phyloP scores from a whole-genome alignment of 176 grass and related monocot species.

The Puccinellia tenuiflora region DNA sequence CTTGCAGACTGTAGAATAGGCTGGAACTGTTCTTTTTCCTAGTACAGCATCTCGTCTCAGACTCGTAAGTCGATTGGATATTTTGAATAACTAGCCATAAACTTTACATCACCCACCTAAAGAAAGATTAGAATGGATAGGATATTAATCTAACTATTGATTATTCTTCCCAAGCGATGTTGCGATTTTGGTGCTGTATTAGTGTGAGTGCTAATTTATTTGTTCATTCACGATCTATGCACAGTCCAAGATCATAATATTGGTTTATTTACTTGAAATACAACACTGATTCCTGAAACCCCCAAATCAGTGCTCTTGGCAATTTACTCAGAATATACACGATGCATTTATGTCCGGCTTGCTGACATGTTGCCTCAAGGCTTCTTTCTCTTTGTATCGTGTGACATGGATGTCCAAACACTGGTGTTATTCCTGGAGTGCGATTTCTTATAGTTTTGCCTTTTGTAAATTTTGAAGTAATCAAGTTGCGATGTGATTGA shows the following conservation, averaged over 20 bases:
- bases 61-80: not conserved
- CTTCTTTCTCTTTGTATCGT: not conserved
- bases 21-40: constrained; percentile 40
- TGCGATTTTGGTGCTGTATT: not conserved
- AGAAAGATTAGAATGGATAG: not conserved
- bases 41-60: constrained; percentile 28
- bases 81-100: not conserved
- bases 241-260: too few relatives aligned
- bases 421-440: not conserved
- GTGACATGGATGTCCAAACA: not conserved
- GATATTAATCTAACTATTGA: not conserved
- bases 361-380: not conserved
- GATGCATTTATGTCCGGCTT: not conserved
- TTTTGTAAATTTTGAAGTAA: not conserved
- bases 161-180: not conserved
- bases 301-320: not conserved
- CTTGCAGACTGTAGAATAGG: constrained; percentile 41
- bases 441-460: not conserved
- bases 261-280: not conserved
- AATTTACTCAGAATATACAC: not conserved
- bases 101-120: not conserved
- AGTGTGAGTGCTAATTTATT: not conserved
- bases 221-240: too few relatives aligned
- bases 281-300: not conserved
- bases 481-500: not conserved